Evolutionary conservation across 31 red algal genomes (phyloP).

Genomic region (Asparagopsis taxiformis): DNA sequence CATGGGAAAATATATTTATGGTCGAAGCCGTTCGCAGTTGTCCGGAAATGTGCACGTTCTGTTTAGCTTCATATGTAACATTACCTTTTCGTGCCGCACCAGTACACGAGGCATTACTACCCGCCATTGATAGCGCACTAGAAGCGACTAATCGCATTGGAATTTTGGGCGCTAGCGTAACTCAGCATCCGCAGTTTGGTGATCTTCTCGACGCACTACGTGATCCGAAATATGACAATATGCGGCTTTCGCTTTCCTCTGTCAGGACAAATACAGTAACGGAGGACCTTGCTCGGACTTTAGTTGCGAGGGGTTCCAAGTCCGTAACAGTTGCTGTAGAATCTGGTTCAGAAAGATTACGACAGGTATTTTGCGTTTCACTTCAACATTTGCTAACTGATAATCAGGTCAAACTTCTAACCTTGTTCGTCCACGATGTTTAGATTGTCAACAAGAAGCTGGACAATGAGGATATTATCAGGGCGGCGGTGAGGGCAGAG

Average conservation of each 20-base stretch:
- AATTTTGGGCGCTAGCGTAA: constrained; percentile 63
- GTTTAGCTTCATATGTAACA: constrained; percentile 50
- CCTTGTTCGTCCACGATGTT: neutral
- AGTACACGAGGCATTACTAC: constrained; percentile 30
- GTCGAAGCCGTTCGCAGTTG: constrained; percentile 55
- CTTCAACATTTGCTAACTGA: constrained; percentile 4
- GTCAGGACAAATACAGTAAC: constrained; percentile 59
- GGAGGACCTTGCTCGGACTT: constrained; percentile 38
- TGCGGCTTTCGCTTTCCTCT: constrained; percentile 53
- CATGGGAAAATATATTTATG: constrained; percentile 68
- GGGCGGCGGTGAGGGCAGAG: constrained; percentile 22
- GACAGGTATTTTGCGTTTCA: constrained; percentile 15
- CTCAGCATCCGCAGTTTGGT: constrained; percentile 55
- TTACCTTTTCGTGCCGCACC: constrained; percentile 45
- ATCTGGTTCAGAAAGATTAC: constrained; percentile 27
- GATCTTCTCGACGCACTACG: constrained; percentile 15
- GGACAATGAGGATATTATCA: constrained; percentile 34
- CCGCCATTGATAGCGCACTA: constrained; percentile 34
- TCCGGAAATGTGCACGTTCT: constrained; percentile 66
- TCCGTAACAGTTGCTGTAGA: constrained; percentile 61
- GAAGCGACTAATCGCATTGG: constrained; percentile 39
- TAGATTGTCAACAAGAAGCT: constrained; percentile 73
- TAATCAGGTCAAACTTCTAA: neutral
- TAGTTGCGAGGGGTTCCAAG: constrained; percentile 40
- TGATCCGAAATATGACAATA: constrained; percentile 29